phyloP scores from a whole-genome alignment of 2,329 filamentous ascomycete genomes.

The Nannizzia gypsea region DNA sequence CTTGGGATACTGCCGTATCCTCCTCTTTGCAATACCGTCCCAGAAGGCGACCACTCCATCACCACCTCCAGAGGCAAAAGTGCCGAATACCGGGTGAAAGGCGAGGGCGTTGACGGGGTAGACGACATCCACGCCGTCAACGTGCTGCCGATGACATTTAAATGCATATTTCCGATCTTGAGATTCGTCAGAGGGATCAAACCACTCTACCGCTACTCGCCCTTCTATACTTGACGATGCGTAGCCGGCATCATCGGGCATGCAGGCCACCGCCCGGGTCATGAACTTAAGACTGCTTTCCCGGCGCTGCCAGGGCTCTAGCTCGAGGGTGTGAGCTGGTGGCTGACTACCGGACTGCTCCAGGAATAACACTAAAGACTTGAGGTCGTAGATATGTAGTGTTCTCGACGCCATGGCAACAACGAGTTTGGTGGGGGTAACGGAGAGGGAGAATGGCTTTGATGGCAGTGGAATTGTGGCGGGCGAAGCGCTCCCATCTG shows the following conservation, averaged over 20 bases:
- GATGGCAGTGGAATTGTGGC: conserved; percentile 60
- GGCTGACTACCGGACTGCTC: conserved; percentile 36
- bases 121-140: conserved; percentile 62
- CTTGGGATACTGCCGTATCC: conserved; percentile 80
- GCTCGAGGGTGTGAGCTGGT: conserved; percentile 34
- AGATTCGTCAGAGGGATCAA: conserved; percentile 75
- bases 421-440: conserved; percentile 73
- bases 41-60: conserved; percentile 87
- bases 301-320: conserved; percentile 81
- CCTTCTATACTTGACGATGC: conserved; percentile 89
- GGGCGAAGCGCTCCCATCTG: conserved; percentile 42
- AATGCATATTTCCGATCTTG: conserved; percentile 95
- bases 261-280: conserved; percentile 83
- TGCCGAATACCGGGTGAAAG: conserved; percentile 72
- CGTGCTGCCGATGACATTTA: conserved; percentile 83
- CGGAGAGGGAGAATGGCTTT: conserved; percentile 76
- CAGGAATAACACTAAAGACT: conserved; percentile 47
- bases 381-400: conserved; percentile 89
- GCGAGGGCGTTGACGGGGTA: conserved; percentile 84
- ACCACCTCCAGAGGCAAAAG: conserved; percentile 79
- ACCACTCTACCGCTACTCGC: conserved; percentile 93
- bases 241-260: conserved; percentile 93
- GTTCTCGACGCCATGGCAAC: conserved; percentile 90
- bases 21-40: conserved; percentile 82
- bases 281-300: conserved; percentile 95